Conservation (phyloP, 805 yeast species). For the Isabelozyma heimii region DNA sequence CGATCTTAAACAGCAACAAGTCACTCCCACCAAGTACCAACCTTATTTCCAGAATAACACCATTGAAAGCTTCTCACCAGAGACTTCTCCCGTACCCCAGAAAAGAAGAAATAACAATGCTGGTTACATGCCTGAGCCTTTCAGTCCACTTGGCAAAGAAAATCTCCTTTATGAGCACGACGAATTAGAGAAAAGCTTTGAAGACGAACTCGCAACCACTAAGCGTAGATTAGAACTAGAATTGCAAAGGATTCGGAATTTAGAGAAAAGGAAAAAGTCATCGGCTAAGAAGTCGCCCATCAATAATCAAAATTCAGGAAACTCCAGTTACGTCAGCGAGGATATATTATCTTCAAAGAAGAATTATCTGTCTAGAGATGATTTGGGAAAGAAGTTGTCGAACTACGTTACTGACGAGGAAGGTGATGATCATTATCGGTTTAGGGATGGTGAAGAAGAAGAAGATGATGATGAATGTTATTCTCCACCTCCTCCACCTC, state of each 20-base stretch:
- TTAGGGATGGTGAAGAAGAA: constrained; percentile 7
- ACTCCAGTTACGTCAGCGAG: constrained; percentile 32
- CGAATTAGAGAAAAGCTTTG: constrained; percentile 2
- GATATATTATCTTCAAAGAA: constrained; percentile 33
- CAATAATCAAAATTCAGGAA: constrained; percentile 14
- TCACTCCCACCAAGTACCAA: constrained; percentile 1
- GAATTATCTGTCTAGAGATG: constrained; percentile 30
- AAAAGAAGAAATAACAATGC: constrained; percentile 1
- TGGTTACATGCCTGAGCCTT: not conserved
- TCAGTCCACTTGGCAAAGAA: not conserved
- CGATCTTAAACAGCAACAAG: not conserved
- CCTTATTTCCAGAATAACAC: constrained; percentile 19
- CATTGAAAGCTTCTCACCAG: constrained; percentile 25
- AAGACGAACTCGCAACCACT: constrained; percentile 30
- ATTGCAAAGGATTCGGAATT: constrained; percentile 28
- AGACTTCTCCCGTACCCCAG: constrained; percentile 10
- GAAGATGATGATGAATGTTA: constrained; percentile 12
- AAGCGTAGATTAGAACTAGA: constrained; percentile 40
- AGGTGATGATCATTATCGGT: constrained; percentile 10
- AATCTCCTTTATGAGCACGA: not conserved
- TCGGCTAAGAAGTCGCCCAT: not conserved
- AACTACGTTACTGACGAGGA: constrained; percentile 19
- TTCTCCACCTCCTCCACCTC: constrained; percentile 45
- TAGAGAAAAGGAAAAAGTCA: constrained; percentile 16
- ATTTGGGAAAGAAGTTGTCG: constrained; percentile 30